phyloP scores from a whole-genome alignment of 2,329 filamentous ascomycete species.

The Akanthomyces muscarius region DNA sequence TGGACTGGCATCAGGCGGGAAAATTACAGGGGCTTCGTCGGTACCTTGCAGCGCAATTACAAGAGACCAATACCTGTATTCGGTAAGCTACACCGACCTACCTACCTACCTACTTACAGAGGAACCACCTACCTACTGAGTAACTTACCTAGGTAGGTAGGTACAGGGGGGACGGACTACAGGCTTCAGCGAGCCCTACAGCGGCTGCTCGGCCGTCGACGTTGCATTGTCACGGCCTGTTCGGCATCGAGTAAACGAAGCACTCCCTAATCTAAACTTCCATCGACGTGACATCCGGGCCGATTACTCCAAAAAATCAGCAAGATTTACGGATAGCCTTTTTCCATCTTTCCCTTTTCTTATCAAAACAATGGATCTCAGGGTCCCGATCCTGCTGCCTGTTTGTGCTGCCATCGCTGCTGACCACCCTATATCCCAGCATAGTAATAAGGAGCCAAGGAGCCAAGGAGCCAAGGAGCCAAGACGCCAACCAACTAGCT shows the following conservation, averaged over 20 bases:
- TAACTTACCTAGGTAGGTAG: too few species aligned
- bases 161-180: not conserved
- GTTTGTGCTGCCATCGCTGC: not conserved
- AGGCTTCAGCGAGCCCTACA: not conserved
- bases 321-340: not conserved
- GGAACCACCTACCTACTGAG: too few species aligned
- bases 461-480: too few species aligned
- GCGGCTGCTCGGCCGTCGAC: not conserved
- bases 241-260: slow-evolving; percentile 1
- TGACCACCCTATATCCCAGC: not conserved
- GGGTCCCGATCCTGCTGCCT: slow-evolving; percentile 1
- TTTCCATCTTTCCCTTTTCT: not conserved
- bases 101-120: too few species aligned
- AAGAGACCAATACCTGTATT: not conserved
- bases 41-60: not conserved
- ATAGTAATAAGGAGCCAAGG: too few species aligned
- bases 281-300: not conserved
- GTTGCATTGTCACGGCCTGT: not conserved
- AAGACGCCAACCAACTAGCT: too few species aligned
- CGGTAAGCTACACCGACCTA: not conserved
- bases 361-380: not conserved
- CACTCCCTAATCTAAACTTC: not conserved
- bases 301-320: not conserved
- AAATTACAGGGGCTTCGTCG: too few species aligned
- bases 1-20: too few species aligned